A percentile compares a stretch with the other conserved stretches of the same genome.
These are phyloP conservation scores for Saturnispora hagleri DNA, from an alignment of 805 yeast genomes.

Conservation along the genomic window DNA sequence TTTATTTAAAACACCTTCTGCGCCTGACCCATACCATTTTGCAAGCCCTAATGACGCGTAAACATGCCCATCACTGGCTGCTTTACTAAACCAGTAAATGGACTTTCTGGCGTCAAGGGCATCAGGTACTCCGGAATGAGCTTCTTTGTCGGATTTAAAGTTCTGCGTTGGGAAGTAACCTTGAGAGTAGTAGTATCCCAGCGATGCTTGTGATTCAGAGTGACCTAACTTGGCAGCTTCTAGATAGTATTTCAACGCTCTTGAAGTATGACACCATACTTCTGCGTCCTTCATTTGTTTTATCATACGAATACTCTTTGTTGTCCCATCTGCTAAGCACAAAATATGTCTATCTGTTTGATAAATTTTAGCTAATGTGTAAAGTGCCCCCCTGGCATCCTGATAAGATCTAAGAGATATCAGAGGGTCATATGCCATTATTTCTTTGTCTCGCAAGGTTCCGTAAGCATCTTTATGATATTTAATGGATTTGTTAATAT, in stretches of 20 bases:
- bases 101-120: constrained; percentile 45
- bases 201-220: constrained; percentile 57
- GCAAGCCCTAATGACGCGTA: constrained; percentile 64
- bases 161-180: constrained; percentile 36
- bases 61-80: constrained; percentile 56
- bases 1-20: constrained; percentile 35
- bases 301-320: constrained; percentile 27
- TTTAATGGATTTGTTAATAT: constrained; percentile 20
- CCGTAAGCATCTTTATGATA: constrained; percentile 25
- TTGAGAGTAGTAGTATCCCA: constrained; percentile 67
- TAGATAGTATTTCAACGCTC: constrained; percentile 44
- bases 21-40: constrained; percentile 75
- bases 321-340: constrained; percentile 17
- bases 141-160: constrained; percentile 27
- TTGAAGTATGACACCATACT: constrained; percentile 28
- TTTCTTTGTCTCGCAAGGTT: constrained; percentile 15
- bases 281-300: constrained; percentile 26
- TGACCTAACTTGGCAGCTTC: constrained; percentile 54
- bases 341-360: constrained; percentile 28
- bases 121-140: constrained; percentile 22
- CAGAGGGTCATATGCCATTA: constrained; percentile 27
- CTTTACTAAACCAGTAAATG: constrained; percentile 65
- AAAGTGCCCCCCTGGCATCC: constrained; percentile 28
- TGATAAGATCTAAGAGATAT: constrained; percentile 27
- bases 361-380: constrained; percentile 28